Base-by-base conservation (phyloP, 306 rosid species). In the Ormosia semicastrata region DNA sequence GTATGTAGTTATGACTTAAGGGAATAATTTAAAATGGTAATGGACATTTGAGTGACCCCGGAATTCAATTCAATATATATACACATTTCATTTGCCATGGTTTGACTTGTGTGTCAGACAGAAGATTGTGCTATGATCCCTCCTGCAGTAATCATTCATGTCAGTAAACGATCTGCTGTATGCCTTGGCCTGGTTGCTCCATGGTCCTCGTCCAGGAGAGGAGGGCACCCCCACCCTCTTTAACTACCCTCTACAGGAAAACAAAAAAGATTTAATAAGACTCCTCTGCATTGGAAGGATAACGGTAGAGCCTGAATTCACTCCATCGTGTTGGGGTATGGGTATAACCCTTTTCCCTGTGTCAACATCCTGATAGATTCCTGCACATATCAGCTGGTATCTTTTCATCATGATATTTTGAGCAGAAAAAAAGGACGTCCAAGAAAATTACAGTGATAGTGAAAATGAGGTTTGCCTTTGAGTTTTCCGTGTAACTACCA, bases 51-150 rank as follows among this genome's bases (percentile, higher is more conserved):
- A 33, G 4, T 36, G 2, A 24, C 50, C 32, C 30, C 12, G 3
- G 9, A 66, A 8, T 63, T 36, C 24, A 63, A 37, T 64, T 14
- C 47, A 36, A 2, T 4, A 0, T 0, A 33, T 62, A 4, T n/a
- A 36, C 11, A 1, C 10, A 12, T 68, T 44, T 43, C 18, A 44
- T 11, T 67, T 44, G 39, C 40, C 15, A 34, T 17, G 32, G 52
- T 70, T 79, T 79, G 76, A 78, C 82, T 78, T 58, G n/a, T 53
- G 71, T 56, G 53, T 33, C 40, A 5, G 71, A 58, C 71, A 70
- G 15, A 32, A 41, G 36, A 24, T 62, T 47, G 76, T 60, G 72
- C 66, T 39, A 59, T 39, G 72, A 36, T 59, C 47, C 32, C 53
- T 10, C 4, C 78, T 5, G 75, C 80, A 40, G 43, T 53, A 41